Percentiles rank a stretch among this genome's conserved stretches.
Conservation (phyloP, 2,329 filamentous ascomycete species). For the Claviceps cyperi region DNA sequence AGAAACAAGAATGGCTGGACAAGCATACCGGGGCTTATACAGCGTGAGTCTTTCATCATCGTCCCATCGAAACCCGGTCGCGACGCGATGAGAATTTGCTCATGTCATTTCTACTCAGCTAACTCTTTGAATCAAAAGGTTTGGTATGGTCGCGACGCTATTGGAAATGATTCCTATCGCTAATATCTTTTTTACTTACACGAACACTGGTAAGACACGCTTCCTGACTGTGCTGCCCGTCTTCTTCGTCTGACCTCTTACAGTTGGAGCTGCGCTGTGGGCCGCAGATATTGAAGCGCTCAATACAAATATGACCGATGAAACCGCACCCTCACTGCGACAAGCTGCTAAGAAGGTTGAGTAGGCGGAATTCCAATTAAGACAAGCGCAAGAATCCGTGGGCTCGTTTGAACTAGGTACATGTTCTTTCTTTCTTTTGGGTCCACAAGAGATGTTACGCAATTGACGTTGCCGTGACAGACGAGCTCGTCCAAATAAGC, state of each 20-base stretch:
- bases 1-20: conserved; percentile 55
- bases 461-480: not conserved
- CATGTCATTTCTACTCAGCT: conserved; percentile 1
- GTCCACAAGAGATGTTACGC: not conserved
- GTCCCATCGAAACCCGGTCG: not conserved
- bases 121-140: conserved; percentile 32
- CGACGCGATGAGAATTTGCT: not conserved
- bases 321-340: conserved; percentile 35
- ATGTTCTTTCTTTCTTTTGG: not conserved
- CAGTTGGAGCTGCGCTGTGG: conserved; percentile 86
- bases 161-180: conserved; percentile 74
- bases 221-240: not conserved
- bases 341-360: conserved; percentile 33
- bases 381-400: not conserved
- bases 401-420: not conserved
- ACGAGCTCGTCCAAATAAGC: conserved; percentile 1
- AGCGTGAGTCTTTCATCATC: conserved; percentile 39
- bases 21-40: conserved; percentile 64
- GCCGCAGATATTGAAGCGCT: conserved; percentile 66
- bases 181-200: conserved; percentile 77
- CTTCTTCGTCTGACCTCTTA: not conserved
- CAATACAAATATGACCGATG: conserved; percentile 31
- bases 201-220: conserved; percentile 51
- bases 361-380: not conserved
- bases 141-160: conserved; percentile 59